Conservation (phyloP, 345 rosid genomes). For the Mallotus nudiflorus region DNA sequence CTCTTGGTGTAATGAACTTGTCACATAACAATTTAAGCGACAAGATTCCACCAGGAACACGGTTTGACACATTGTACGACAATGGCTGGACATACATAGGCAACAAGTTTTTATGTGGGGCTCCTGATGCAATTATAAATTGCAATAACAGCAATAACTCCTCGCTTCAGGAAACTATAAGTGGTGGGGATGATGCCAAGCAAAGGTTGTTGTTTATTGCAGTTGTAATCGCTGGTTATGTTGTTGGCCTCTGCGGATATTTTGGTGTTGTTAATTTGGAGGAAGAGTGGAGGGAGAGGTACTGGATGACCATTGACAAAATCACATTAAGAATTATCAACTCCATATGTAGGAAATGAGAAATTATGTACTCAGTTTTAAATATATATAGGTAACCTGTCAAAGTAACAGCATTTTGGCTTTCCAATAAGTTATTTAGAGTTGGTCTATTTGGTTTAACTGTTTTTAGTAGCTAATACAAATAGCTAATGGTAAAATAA, state of each 20-base stretch:
- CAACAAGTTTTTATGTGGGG: slow-evolving; percentile 27
- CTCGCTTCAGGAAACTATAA: neutral
- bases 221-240: neutral
- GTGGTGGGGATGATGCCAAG: neutral
- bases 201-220: neutral
- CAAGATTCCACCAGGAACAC: slow-evolving; percentile 18
- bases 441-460: too few relatives aligned
- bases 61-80: slow-evolving; percentile 26
- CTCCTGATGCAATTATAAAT: neutral
- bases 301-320: slow-evolving; percentile 7
- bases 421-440: too few relatives aligned
- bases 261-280: neutral
- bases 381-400: too few relatives aligned
- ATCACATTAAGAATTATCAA: neutral
- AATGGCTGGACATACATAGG: slow-evolving; percentile 24
- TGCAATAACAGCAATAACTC: neutral
- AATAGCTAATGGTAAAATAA: too few relatives aligned
- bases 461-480: too few relatives aligned
- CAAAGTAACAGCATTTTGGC: too few relatives aligned
- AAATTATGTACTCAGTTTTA: too few relatives aligned
- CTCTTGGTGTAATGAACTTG: slow-evolving; percentile 8
- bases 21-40: slow-evolving; percentile 20
- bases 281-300: neutral
- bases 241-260: neutral
- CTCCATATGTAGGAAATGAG: too few relatives aligned